Evolutionary conservation across 2,329 filamentous ascomycete species (phyloP), one percentile per base, ranked within the genome.

Genomic region (Pyrenophora teres): DNA sequence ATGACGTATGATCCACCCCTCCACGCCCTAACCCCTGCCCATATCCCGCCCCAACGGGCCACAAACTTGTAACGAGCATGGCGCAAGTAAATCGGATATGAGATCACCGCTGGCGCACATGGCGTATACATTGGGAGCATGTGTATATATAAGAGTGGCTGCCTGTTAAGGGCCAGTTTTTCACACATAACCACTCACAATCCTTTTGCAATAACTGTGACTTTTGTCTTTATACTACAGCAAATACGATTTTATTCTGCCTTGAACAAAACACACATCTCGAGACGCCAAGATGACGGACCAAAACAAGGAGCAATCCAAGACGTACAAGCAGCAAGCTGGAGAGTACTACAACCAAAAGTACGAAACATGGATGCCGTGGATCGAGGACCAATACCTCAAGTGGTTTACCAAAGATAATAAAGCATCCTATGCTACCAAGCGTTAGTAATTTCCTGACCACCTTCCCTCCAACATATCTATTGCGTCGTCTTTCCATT

Each of bases 321-420:
- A 72, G 50, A 65, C 67, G 3, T 72, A 72, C 65, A 68, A 59
- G 52, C 46, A 71, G 31, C 52, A 62, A 13, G 70, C 65, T 1
- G 52, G 53, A 23, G 69, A 85, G 50, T 84, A 81, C 43, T 90
- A 90, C 78, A 86, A 88, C 75, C 75, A 82, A 47, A 85, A 90
- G 71, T 90, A 90, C 74, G 87, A 90, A 68, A 80, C 76, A 64
- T 91, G 88, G 88, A 81, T 89, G 69, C 88, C 88, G 1, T 90
- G 88, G 87, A 77, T 90, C 50, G 87, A 91, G 72, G 88, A 91
- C 70, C 73, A 84, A 52, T 89, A 89, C 70, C 80, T 91, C 23
- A 79, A 80, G 45, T 90, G 83, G 79, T 90, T 90, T 73, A 88
- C 86, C 64, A 87, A 86, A 57, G 87, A 90, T 68, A 91, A 91